Base-by-base conservation (phyloP, 129 eudicot species). In the Centaurea solstitialis region DNA sequence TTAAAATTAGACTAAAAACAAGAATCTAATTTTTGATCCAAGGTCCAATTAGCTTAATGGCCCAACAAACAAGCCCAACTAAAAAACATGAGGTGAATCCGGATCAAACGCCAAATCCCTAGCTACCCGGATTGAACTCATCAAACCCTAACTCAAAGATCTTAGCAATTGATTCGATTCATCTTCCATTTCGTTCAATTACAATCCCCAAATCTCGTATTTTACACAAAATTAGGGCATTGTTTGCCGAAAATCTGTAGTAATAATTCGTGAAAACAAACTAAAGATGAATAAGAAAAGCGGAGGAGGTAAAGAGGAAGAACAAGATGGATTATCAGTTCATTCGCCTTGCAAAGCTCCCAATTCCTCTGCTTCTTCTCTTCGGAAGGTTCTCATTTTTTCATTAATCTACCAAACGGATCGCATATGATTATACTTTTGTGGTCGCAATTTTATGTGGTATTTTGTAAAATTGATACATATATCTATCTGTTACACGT, bases 321-420 rank as follows among this genome's bases (percentile, higher is more conserved):
- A 94, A 82, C 94, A 90, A 67, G 98, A 96, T 50, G 97, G 93
- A 9, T 74, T 96, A 70, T 96, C 99, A 2, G 99, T 93, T 23
- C 98, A 93, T 85, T 96, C 98, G 35, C 99, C 98, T 77, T 93
- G 98, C 90, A 93, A 93, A 80, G 85, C 91, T 73, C 87, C 87
- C 21, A 87, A 85, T 79, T 89, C 98, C 0, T 90, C 95, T 30
- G 87, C 92, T 45, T 90, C 95, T 18, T 89, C 99, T 72, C 97
- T 89, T 26, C 90, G 88, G 68, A 93, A 93, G 94, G 99, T 92
- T 47, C 18, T 18, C 33, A 18, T 85, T 4, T 70, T 26, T 53
- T 28, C 20, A 28, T 11, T 37, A n/a, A 59, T 13, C 78, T 50
- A 50, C 62, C 8, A 2, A 6, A 50, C 22, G 9, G 75, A 71